Evolutionary conservation across 805 yeast genomes (phyloP).

Genomic region (Blastobotrys robertii): DNA sequence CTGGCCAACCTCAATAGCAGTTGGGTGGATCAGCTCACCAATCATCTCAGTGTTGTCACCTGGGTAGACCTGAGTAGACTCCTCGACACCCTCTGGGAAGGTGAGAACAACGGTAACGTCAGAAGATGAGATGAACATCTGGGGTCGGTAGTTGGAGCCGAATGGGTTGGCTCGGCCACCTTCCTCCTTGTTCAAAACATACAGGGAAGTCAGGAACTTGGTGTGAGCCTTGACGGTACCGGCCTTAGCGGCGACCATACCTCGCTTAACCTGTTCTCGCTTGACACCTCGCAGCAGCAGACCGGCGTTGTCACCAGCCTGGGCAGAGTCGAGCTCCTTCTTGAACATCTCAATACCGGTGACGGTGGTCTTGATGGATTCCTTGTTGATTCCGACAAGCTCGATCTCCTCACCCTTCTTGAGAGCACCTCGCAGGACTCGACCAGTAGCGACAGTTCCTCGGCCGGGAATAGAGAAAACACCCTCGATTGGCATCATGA

Average conservation of each 20-base stretch:
- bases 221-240: conserved; percentile 87
- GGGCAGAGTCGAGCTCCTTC: conserved; percentile 94
- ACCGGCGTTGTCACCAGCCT: conserved; percentile 99
- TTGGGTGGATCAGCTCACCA: conserved; percentile 79
- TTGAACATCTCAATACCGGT: conserved; percentile 99
- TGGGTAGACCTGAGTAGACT: conserved; percentile 85
- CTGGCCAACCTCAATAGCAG: conserved; percentile 92
- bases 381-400: conserved; percentile 84
- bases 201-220: conserved; percentile 87
- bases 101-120: conserved; percentile 85
- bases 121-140: conserved; percentile 91
- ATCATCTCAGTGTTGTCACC: conserved; percentile 98
- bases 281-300: conserved; percentile 94
- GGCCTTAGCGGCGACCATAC: conserved; percentile 95
- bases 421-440: conserved; percentile 96
- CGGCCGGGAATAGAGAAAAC: conserved; percentile 98
- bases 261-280: conserved; percentile 94
- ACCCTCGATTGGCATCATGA: conserved; percentile 95
- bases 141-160: conserved; percentile 96
- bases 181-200: conserved; percentile 90
- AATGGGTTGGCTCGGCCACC: conserved; percentile 99
- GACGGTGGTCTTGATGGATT: conserved; percentile 84
- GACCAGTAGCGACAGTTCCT: conserved; percentile 98
- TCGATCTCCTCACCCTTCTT: conserved; percentile 98
- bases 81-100: conserved; percentile 83